These are phyloP conservation scores for Takakia lepidozioides DNA, from an alignment of 225 moss, liverwort and hornwort species.

Conservation along the genomic window DNA sequence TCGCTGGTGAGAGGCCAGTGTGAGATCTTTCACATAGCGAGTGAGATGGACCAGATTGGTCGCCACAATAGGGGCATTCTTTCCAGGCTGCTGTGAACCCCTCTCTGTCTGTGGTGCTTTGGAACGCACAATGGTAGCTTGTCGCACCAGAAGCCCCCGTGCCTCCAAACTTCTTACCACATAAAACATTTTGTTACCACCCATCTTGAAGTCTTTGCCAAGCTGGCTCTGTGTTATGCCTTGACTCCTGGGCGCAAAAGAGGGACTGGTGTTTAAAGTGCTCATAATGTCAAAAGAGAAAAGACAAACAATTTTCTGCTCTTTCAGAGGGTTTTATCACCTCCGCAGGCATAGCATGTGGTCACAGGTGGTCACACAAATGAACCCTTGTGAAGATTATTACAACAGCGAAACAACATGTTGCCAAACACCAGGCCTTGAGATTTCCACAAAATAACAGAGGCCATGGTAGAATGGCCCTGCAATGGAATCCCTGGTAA, in stretches of 20 bases:
- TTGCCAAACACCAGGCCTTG: too few species aligned
- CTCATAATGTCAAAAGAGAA: too few species aligned
- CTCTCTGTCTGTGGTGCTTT: conserved; percentile 41
- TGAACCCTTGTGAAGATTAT: neutral
- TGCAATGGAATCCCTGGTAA: too few species aligned
- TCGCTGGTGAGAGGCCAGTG: conserved; percentile 77
- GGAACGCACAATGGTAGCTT: conserved; percentile 88
- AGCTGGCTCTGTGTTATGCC: conserved; percentile 98
- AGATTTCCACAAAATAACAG: too few species aligned
- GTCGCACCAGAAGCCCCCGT: conserved; percentile 87
- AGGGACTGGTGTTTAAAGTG: too few species aligned
- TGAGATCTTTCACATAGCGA: conserved; percentile 82
- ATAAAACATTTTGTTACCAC: conserved; percentile 95
- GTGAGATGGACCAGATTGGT: conserved; percentile 94
- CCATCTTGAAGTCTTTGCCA: conserved; percentile 85
- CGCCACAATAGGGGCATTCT: conserved; percentile 77
- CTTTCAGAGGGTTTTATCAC: too few species aligned
- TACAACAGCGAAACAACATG: neutral
- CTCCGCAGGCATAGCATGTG: too few species aligned
- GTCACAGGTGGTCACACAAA: too few species aligned
- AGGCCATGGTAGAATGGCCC: too few species aligned
- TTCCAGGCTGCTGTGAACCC: conserved; percentile 23
- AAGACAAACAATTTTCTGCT: too few species aligned
- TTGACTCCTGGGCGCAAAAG: conserved; percentile 40
- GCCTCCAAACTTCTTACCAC: conserved; percentile 81